These are phyloP conservation scores for Paxillus rubicundulus DNA, from an alignment of 768 basidiomycete genomes.

Conservation along the genomic window DNA sequence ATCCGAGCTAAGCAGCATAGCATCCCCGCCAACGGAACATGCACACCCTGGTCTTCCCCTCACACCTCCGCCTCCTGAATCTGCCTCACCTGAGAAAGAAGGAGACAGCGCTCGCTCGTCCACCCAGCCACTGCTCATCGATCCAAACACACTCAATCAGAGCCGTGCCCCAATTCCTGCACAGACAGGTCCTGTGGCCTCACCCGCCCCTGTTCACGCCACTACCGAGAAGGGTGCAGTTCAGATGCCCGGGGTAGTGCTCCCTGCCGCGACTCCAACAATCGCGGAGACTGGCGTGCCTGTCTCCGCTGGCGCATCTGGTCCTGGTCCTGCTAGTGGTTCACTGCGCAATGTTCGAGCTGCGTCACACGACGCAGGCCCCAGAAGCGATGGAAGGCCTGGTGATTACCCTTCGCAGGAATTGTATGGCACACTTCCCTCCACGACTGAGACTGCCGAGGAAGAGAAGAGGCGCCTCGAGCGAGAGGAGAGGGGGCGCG, in stretches of 20 bases:
- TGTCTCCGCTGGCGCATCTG: conserved; percentile 50
- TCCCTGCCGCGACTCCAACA: conserved; percentile 49
- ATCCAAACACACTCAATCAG: conserved; percentile 28
- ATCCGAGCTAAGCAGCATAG: conserved; percentile 62
- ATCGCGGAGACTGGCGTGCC: conserved; percentile 79
- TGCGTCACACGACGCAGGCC: conserved; percentile 36
- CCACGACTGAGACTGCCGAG: conserved; percentile 50
- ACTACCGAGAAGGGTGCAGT: conserved; percentile 14
- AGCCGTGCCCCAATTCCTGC: conserved; percentile 16
- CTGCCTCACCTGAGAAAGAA: conserved; percentile 3
- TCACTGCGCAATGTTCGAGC: conserved; percentile 53
- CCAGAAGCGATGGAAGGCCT: conserved; percentile 31
- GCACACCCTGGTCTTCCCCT: conserved; percentile 38
- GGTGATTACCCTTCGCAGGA: conserved; percentile 27
- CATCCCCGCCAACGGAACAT: conserved; percentile 26
- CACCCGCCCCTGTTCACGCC: conserved; percentile 20
- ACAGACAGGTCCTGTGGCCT: conserved; percentile 32
- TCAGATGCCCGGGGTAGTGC: conserved; percentile 9
- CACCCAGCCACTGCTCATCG: conserved; percentile 13
- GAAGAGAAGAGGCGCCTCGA: conserved; percentile 67
- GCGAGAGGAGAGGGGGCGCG: conserved; percentile 51
- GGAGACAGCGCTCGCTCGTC: conserved; percentile 10
- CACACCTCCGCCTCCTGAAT: conserved; percentile 40
- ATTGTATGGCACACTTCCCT: conserved; percentile 26
- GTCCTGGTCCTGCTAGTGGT: conserved; percentile 66